Evolutionary conservation across 345 rosid species (phyloP), one percentile per base, ranked within the genome.

Genomic region (Eucalyptus tenuipes): DNA sequence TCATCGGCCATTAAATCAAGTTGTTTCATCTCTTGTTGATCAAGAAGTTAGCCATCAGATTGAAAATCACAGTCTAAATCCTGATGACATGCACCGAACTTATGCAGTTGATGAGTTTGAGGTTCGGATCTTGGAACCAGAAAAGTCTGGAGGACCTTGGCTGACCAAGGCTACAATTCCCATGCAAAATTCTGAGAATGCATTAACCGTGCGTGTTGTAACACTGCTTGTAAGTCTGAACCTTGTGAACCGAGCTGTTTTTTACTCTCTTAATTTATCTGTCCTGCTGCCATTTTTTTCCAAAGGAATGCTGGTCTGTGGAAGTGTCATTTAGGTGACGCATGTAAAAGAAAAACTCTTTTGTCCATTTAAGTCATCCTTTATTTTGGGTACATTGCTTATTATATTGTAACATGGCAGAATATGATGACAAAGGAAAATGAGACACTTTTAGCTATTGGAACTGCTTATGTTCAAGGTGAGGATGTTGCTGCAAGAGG

Each of bases 401-500:
- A 47, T 49, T 50, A 42, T 49, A 50, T 53, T 29, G 85, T 52
- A 87, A 87, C 88, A 82, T 91, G 88, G 87, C 96, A 98, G 99
- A 98, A 98, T 92, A 90, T 95, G 87, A 92, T 91, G 89, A 98
- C 97, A 79, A 91, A 92, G 89, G 99, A 97, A 90, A 98, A 97
- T 90, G 99, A 98, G 89, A 94, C 96, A 42, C 95, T 98, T 89
- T 92, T 98, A 91, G 99, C 99, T 61, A 89, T 96, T 91, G 99
- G 99, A 87, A 98, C 99, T 91, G 99, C 99, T 49, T 98, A 97
- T 89, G 97, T 95, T 89, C 99, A 98, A 94, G 99, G 99, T 89
- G 99, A 98, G 95, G 99, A 98, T 94, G 99, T 98, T 89, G 99
- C 99, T 59, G 99, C 95, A 85, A 96, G 99, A 91, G 99, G 99